phyloP scores from a whole-genome alignment of 1,284 basidiomycete genomes.

The Calocybe gambosa region DNA sequence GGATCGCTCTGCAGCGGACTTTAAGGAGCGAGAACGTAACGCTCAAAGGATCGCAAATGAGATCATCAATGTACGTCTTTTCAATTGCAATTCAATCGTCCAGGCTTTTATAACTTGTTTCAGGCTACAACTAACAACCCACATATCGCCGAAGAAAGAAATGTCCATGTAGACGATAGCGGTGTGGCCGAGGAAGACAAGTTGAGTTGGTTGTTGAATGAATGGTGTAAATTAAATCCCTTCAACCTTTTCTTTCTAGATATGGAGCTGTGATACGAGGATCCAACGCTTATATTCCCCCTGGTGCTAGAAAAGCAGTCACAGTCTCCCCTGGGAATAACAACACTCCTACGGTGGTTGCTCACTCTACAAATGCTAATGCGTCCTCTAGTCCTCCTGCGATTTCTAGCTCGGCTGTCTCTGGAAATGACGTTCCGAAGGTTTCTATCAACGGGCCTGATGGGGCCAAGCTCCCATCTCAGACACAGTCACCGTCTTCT shows the following conservation, averaged over 20 bases:
- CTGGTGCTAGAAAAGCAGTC: slow-evolving; percentile 28
- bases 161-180: slow-evolving; percentile 60
- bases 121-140: slow-evolving; percentile 70
- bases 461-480: slow-evolving; percentile 37
- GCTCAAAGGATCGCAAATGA: slow-evolving; percentile 89
- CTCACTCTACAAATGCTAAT: background rate
- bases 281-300: slow-evolving; percentile 86
- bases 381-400: slow-evolving; percentile 26
- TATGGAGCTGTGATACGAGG: slow-evolving; percentile 91
- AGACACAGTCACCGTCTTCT: slow-evolving; percentile 34
- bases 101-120: slow-evolving; percentile 1
- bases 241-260: slow-evolving; percentile 35
- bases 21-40: slow-evolving; percentile 82
- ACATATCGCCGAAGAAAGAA: slow-evolving; percentile 90
- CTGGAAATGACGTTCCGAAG: slow-evolving; percentile 49
- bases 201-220: slow-evolving; percentile 38
- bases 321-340: slow-evolving; percentile 18
- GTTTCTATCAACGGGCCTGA: slow-evolving; percentile 69
- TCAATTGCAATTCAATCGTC: background rate
- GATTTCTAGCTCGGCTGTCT: background rate
- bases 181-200: slow-evolving; percentile 93
- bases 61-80: slow-evolving; percentile 71
- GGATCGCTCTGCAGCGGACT: slow-evolving; percentile 81
- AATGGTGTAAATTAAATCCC: slow-evolving; percentile 6
- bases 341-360: background rate